Percentiles rank a stretch among this genome's conserved stretches.
phyloP scores from a whole-genome alignment of 2,329 filamentous ascomycete genomes.

The Xylaria sp. region DNA sequence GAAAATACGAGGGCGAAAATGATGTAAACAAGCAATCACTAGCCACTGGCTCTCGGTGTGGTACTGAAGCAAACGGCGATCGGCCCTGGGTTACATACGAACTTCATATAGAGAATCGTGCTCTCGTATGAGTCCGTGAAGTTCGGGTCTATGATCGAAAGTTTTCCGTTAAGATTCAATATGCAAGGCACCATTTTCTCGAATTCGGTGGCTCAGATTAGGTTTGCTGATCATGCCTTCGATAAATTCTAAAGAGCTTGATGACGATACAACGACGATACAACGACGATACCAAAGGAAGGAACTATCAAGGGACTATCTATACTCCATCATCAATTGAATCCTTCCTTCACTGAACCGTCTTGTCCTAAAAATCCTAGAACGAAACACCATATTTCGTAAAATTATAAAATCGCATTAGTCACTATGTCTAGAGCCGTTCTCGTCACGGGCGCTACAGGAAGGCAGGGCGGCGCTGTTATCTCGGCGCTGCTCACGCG shows the following conservation, averaged over 20 bases:
- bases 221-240: background rate
- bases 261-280: no score
- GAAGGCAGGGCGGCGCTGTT: slow-evolving; percentile 53
- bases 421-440: slow-evolving; percentile 42
- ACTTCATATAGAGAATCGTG: background rate
- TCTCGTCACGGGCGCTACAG: slow-evolving; percentile 54
- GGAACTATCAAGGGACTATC: background rate
- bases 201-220: background rate
- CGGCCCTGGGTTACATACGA: slow-evolving; percentile 3
- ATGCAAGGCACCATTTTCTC: background rate
- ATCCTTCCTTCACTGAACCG: background rate
- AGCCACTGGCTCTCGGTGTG: background rate
- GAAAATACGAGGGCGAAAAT: background rate
- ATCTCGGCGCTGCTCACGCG: slow-evolving; percentile 48
- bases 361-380: background rate
- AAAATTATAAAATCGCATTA: background rate
- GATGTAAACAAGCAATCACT: background rate
- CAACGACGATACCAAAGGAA: background rate
- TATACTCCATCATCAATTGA: background rate
- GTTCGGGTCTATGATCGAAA: background rate
- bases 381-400: background rate
- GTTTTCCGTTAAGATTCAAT: background rate
- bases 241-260: background rate
- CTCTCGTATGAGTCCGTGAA: background rate
- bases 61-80: background rate